phyloP scores from a whole-genome alignment of 1,139 yeast genomes.

The Lodderomyces beijingensis region DNA sequence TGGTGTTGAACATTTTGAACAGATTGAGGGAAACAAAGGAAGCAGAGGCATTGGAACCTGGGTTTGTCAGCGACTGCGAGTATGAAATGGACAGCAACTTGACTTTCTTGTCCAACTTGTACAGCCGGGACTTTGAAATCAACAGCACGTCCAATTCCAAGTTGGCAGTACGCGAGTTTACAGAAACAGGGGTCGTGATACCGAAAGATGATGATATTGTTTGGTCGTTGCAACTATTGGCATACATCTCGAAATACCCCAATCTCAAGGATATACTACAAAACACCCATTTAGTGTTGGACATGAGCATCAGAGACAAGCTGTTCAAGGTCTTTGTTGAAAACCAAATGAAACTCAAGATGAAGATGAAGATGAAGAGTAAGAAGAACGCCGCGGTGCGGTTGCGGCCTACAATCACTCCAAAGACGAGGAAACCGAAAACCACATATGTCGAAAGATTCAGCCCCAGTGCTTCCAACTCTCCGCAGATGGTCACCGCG shows the following conservation, averaged over 20 bases:
- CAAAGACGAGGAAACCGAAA: constrained; percentile 23
- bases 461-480: constrained; percentile 35
- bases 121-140: constrained; percentile 35
- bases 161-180: constrained; percentile 58
- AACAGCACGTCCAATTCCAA: constrained; percentile 21
- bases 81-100: constrained; percentile 44
- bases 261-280: constrained; percentile 71
- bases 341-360: constrained; percentile 32
- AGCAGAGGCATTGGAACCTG: constrained; percentile 31
- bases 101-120: constrained; percentile 39
- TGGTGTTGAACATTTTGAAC: constrained; percentile 16
- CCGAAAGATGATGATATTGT: constrained; percentile 92
- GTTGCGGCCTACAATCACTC: constrained; percentile 33
- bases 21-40: constrained; percentile 39
- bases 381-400: neutral
- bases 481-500: constrained; percentile 41
- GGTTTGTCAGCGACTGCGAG: constrained; percentile 29
- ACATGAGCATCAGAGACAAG: constrained; percentile 49
- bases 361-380: constrained; percentile 20
- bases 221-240: constrained; percentile 88
- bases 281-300: constrained; percentile 58
- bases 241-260: constrained; percentile 90
- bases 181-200: constrained; percentile 66
- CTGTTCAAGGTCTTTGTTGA: constrained; percentile 37
- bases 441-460: constrained; percentile 25